Evolutionary conservation across 352 stramenopile species (phyloP).

Genomic region (Phytopythium sindhum): DNA sequence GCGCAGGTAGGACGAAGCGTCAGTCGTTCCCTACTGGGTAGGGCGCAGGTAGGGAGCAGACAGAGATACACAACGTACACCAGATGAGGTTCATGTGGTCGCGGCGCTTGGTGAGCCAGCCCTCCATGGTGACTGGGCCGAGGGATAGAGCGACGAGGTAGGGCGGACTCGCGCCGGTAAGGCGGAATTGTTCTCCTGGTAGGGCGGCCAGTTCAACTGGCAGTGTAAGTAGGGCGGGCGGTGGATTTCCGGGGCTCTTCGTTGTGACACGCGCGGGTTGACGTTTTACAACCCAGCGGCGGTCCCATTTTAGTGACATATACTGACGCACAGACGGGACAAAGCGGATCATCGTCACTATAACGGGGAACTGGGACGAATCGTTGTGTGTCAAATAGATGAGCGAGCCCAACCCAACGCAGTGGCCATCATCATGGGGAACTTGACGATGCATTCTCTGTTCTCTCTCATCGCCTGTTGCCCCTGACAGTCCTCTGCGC

Average conservation of each 20-base stretch:
- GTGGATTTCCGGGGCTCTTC: neutral
- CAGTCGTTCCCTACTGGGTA: neutral
- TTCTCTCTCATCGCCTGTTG: neutral
- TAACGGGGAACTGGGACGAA: too few relatives aligned
- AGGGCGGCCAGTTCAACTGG: neutral
- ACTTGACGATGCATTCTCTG: neutral
- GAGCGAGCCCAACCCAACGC: too few relatives aligned
- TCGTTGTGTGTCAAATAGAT: too few relatives aligned
- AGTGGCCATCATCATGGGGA: neutral
- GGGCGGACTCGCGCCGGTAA: slow-evolving; percentile 4
- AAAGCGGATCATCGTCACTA: neutral
- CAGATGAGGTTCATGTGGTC: slow-evolving; percentile 92
- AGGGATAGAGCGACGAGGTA: neutral
- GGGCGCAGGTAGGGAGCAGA: slow-evolving; percentile 1
- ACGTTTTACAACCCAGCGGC: neutral
- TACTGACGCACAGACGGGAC: neutral
- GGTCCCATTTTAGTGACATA: slow-evolving; percentile 4
- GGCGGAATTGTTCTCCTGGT: neutral
- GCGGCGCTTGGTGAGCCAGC: slow-evolving; percentile 85
- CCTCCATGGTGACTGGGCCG: slow-evolving; percentile 51
- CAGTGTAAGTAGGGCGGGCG: neutral
- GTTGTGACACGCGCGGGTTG: neutral
- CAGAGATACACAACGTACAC: slow-evolving; percentile 39
- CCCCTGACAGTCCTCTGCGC: neutral
- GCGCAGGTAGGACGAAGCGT: neutral